Percentiles rank a stretch among this genome's conserved stretches.
phyloP scores from a whole-genome alignment of 140 eudicot species.

The Eryngium alpinum region DNA sequence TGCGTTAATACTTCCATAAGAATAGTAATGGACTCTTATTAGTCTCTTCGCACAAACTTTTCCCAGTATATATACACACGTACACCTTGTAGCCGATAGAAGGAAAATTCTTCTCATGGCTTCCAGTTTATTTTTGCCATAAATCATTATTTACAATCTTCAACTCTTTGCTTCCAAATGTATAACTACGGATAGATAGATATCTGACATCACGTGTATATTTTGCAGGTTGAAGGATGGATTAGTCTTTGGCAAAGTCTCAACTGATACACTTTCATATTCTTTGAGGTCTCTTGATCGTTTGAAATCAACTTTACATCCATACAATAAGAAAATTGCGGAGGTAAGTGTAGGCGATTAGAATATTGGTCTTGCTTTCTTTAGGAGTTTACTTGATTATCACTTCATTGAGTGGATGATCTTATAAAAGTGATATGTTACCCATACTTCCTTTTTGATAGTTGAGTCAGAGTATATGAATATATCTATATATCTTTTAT shows the following conservation, averaged over 20 bases:
- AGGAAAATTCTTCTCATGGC: no score
- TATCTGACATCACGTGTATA: not conserved
- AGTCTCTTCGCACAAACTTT: not conserved
- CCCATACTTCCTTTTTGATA: no score
- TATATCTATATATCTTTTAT: no score
- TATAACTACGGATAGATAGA: not conserved
- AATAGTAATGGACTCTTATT: not conserved
- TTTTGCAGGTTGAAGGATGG: slow-evolving; percentile 51
- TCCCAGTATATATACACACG: not conserved
- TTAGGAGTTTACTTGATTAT: not conserved
- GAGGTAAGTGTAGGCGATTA: slow-evolving; percentile 41
- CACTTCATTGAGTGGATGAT: not conserved
- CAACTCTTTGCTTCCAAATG: not conserved
- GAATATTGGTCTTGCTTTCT: not conserved
- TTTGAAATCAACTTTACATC: slow-evolving; percentile 53
- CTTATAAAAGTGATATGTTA: not conserved
- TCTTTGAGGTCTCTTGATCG: slow-evolving; percentile 41
- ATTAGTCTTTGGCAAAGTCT: slow-evolving; percentile 33
- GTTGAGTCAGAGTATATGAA: no score
- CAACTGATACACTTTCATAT: slow-evolving; percentile 30
- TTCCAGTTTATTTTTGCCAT: not conserved
- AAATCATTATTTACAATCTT: not conserved
- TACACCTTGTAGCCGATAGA: not conserved
- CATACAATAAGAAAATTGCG: slow-evolving; percentile 80
- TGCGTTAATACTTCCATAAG: not conserved